These are phyloP conservation scores for Sporothrix mexicana DNA, from an alignment of 2,329 filamentous ascomycete genomes.

Conservation along the genomic window DNA sequence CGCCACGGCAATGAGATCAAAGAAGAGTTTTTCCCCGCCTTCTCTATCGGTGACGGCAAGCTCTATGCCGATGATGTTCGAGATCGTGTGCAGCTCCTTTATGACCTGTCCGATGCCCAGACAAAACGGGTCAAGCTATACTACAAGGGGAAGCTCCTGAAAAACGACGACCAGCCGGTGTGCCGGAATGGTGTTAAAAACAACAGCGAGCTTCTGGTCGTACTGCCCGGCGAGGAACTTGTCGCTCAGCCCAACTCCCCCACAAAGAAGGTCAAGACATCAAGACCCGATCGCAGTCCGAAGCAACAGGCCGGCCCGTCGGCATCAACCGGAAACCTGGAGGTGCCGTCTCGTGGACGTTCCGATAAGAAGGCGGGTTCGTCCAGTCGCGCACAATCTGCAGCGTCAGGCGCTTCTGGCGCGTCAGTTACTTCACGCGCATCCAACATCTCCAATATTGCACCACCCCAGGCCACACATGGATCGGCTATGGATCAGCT, in stretches of 20 bases:
- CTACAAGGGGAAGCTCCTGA: slow-evolving; percentile 75
- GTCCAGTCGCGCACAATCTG: slow-evolving; percentile 49
- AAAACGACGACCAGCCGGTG: slow-evolving; percentile 64
- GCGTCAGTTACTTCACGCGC: slow-evolving; percentile 40
- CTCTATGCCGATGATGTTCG: slow-evolving; percentile 69
- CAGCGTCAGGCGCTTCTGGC: slow-evolving; percentile 39
- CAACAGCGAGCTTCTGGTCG: slow-evolving; percentile 65
- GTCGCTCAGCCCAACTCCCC: slow-evolving; percentile 41
- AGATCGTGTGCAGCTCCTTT: slow-evolving; percentile 69
- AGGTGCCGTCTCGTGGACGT: slow-evolving; percentile 43
- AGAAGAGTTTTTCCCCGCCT: slow-evolving; percentile 74
- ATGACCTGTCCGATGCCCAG: slow-evolving; percentile 64
- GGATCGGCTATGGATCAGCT: slow-evolving; percentile 65
- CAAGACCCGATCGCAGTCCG: neutral
- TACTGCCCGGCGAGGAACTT: slow-evolving; percentile 57
- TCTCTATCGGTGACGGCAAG: slow-evolving; percentile 75
- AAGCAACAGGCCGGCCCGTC: slow-evolving; percentile 48
- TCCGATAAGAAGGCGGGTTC: slow-evolving; percentile 45
- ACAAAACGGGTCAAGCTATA: slow-evolving; percentile 66
- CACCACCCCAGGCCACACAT: slow-evolving; percentile 46
- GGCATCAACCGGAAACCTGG: slow-evolving; percentile 43
- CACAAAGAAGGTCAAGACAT: neutral
- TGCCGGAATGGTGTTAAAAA: slow-evolving; percentile 67
- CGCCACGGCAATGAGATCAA: slow-evolving; percentile 71
- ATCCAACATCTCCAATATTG: slow-evolving; percentile 37